Base-by-base conservation (phyloP, 768 basidiomycete species). In the Tulasnella sp. region DNA sequence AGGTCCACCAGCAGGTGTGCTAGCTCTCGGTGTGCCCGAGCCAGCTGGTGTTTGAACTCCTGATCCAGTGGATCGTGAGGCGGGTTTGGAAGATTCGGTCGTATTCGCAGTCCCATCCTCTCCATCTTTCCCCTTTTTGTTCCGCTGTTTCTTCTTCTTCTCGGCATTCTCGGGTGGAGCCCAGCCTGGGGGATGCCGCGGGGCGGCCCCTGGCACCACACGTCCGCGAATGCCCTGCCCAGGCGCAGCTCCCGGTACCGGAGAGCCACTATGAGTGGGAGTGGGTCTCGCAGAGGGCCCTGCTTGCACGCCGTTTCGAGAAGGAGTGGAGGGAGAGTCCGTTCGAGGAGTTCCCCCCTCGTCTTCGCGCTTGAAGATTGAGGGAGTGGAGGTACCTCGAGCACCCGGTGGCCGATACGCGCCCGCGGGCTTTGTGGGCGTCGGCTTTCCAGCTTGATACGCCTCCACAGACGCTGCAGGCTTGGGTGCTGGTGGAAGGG, bases 341-440 rank as follows among this genome's bases (percentile, higher is more conserved):
- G 77, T 83, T 85, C 84, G 85, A 9, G 89, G 86, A 2, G 85
- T 84, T 1, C 91, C 93, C 49, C 93, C 93, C 80, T 97, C 94
- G 78, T 97, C 97, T 81, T 96, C 94, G 22, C 96, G 88, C 83
- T 93, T 95, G 85, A 91, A 99, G 42, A 93, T 92, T 2, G 90
- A 86, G 0, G 96, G 94, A 0, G 96, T 96, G 67, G 92, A 89
- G 0, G 93, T 87, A 0, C 97, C 97, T 6, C 97, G 88, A 0
- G 96, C 95, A 14, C 96, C 96, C 14, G 96, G 97, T 0, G 97
- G 97, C 0, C 96, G 87, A 83, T 99, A 98, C 0, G 96, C 93
- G 22, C 94, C 96, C 0, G 91, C 89, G 0, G 93, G 88, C 79
- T 91, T 94, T 15, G 88, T 78, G 4, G 76, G 68, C 0, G 85